These are phyloP conservation scores for Artemisia annua DNA, from an alignment of 129 eudicot genomes.

Conservation along the genomic window DNA sequence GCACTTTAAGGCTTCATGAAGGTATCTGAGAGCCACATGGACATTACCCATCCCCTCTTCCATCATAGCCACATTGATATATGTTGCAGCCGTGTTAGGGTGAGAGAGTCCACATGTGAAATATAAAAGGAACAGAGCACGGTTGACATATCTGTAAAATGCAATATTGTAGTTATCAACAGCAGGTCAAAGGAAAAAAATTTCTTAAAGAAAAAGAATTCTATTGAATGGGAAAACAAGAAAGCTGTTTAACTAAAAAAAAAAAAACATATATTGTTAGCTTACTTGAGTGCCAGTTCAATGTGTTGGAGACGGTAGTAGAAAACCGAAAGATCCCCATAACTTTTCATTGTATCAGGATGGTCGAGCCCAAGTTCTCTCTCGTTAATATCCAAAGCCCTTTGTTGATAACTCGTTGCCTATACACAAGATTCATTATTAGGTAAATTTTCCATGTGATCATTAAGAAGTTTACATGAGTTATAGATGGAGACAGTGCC, in stretches of 20 bases:
- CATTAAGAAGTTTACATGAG: background rate
- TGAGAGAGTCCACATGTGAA: conserved; percentile 99
- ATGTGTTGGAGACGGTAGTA: conserved; percentile 98
- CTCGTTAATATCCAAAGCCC: conserved; percentile 97
- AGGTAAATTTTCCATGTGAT: conserved; percentile 1
- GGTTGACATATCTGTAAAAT: conserved; percentile 85
- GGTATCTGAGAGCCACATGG: conserved; percentile 96
- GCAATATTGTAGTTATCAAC: background rate
- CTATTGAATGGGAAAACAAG: too few species aligned
- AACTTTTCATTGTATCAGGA: conserved; percentile 99
- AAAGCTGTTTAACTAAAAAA: background rate
- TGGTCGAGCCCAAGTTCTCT: conserved; percentile 99
- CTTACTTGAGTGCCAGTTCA: conserved; percentile 93
- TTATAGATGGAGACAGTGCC: background rate
- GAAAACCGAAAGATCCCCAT: conserved; percentile 98
- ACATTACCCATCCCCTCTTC: conserved; percentile 99
- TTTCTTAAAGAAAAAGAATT: background rate
- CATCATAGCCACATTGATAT: conserved; percentile 99
- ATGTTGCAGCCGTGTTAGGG: conserved; percentile 99
- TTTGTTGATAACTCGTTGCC: conserved; percentile 98
- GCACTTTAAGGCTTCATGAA: conserved; percentile 98
- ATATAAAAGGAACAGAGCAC: conserved; percentile 88
- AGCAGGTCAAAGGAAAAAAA: background rate
- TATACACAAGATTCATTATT: conserved; percentile 22
- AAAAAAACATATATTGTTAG: conserved; percentile 8